Percentiles rank a stretch among this genome's conserved stretches.
phyloP scores from a whole-genome alignment of 129 eudicot species.

The Centaurea solstitialis region DNA sequence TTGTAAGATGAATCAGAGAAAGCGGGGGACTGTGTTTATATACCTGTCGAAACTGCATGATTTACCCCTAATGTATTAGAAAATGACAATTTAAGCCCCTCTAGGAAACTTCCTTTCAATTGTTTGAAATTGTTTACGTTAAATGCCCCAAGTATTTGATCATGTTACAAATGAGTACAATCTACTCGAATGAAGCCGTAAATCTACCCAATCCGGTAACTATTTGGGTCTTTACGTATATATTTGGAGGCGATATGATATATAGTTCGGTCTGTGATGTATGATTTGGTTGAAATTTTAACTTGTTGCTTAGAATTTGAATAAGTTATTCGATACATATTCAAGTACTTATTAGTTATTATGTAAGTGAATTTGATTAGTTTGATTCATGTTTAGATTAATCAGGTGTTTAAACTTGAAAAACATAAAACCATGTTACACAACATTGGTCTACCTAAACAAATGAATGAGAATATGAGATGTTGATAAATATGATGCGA shows the following conservation, averaged over 20 bases:
- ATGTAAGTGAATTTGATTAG: neutral
- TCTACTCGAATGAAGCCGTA: neutral
- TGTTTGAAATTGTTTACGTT: neutral
- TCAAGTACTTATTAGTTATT: too few relatives aligned
- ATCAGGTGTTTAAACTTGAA: neutral
- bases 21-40: slow-evolving; percentile 17
- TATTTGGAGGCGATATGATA: too few relatives aligned
- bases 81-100: slow-evolving; percentile 1
- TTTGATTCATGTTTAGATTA: neutral
- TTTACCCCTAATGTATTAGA: slow-evolving; percentile 22
- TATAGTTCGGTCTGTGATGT: neutral
- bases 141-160: neutral
- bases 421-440: neutral
- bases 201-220: too few relatives aligned
- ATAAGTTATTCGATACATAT: too few relatives aligned
- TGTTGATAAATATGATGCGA: neutral
- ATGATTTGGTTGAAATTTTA: neutral
- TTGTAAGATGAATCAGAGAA: slow-evolving; percentile 11
- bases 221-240: neutral
- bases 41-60: slow-evolving; percentile 27
- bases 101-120: neutral
- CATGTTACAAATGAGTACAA: neutral
- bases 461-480: neutral
- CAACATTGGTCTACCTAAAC: neutral
- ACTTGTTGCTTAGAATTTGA: neutral